phyloP scores from a whole-genome alignment of 2,329 filamentous ascomycete genomes.

The Rutstroemia sp. region DNA sequence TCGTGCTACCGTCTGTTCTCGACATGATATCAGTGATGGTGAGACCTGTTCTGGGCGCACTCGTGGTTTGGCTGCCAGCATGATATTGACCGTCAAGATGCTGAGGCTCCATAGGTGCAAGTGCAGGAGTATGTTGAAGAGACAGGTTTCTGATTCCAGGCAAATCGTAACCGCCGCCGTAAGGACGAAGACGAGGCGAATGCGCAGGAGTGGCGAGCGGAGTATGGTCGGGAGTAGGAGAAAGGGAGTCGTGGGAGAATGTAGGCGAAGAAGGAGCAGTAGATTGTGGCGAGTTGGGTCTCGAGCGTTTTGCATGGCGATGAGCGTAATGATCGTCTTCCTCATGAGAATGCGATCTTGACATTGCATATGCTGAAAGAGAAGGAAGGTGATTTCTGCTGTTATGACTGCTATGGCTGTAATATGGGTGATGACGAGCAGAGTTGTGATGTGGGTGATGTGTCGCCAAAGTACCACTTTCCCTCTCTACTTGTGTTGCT shows the following conservation, averaged over 20 bases:
- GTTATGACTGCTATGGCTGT: slow-evolving; percentile 35
- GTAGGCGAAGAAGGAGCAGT: slow-evolving; percentile 94
- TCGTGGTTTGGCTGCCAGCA: slow-evolving; percentile 41
- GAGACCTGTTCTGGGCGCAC: slow-evolving; percentile 53
- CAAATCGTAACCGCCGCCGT: slow-evolving; percentile 65
- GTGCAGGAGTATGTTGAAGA: slow-evolving; percentile 55
- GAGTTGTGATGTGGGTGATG: slow-evolving; percentile 33
- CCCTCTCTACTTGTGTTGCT: slow-evolving; percentile 55
- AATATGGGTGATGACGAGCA: slow-evolving; percentile 48
- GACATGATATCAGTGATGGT: slow-evolving; percentile 91
- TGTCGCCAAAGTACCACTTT: slow-evolving; percentile 31
- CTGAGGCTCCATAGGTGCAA: slow-evolving; percentile 59
- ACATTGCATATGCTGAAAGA: slow-evolving; percentile 89
- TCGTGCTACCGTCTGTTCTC: slow-evolving; percentile 74
- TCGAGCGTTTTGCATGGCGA: slow-evolving; percentile 75
- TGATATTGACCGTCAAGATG: slow-evolving; percentile 32
- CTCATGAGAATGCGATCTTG: slow-evolving; percentile 75
- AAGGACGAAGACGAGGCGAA: slow-evolving; percentile 79
- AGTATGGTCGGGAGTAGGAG: slow-evolving; percentile 95
- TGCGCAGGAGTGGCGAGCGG: slow-evolving; percentile 95
- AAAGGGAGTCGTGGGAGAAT: slow-evolving; percentile 91
- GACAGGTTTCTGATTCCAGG: slow-evolving; percentile 75
- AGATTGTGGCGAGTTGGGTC: slow-evolving; percentile 89
- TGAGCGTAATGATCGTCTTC: slow-evolving; percentile 71
- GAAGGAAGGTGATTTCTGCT: slow-evolving; percentile 40